phyloP scores from a whole-genome alignment of 176 grass and related monocot genomes.

The Metroxylon sagu region DNA sequence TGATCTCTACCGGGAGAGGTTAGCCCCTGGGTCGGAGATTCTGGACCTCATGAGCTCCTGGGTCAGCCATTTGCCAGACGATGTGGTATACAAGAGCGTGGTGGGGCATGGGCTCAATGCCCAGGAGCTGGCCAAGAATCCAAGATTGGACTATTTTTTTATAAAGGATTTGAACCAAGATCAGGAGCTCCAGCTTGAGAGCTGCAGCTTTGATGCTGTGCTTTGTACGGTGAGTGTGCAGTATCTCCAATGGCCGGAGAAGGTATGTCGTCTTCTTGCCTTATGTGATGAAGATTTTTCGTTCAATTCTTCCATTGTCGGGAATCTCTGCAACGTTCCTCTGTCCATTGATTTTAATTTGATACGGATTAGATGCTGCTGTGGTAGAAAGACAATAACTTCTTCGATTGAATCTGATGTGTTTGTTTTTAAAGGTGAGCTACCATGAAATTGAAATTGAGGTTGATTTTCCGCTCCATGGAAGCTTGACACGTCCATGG shows the following conservation, averaged over 20 bases:
- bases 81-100: slow-evolving; percentile 36
- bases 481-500: too few species aligned
- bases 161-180: slow-evolving; percentile 84
- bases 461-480: too few species aligned
- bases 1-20: slow-evolving; percentile 51
- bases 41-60: slow-evolving; percentile 96
- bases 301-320: too few species aligned
- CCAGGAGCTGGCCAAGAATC: slow-evolving; percentile 75
- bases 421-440: too few species aligned
- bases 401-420: too few species aligned
- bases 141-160: slow-evolving; percentile 67
- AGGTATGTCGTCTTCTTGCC: slow-evolving; percentile 20
- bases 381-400: too few species aligned
- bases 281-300: too few species aligned
- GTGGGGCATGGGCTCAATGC: slow-evolving; percentile 88
- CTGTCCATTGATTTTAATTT: too few species aligned
- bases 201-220: slow-evolving; percentile 50
- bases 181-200: slow-evolving; percentile 42
- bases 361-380: too few species aligned
- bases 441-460: too few species aligned
- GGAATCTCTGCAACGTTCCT: too few species aligned
- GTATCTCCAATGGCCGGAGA: slow-evolving; percentile 73
- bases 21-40: slow-evolving; percentile 43
- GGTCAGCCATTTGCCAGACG: slow-evolving; percentile 84
- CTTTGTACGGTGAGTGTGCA: slow-evolving; percentile 79